Base-by-base conservation (phyloP, 371 early-diverging fungal genomes). In the Conidiobolus incongruus region DNA sequence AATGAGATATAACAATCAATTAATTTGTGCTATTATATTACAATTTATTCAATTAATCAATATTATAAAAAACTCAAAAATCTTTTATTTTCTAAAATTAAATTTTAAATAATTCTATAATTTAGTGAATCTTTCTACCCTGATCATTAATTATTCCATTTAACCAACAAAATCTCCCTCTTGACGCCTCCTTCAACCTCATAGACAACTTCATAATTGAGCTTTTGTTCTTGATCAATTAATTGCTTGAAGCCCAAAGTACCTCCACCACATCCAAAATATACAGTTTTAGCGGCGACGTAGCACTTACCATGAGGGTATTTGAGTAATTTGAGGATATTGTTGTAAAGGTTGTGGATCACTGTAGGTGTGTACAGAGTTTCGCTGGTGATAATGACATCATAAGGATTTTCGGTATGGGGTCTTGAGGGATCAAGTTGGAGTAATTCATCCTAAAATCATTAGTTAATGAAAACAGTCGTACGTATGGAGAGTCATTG, bases 361-460 rank as follows among this genome's bases (percentile, higher is more conserved):
- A 76, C 64, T 28, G 77, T 68, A 30, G 72, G 62, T 15, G 75
- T 66, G 57, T 94, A 94, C 29, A 94, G 83, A 2, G 89, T 91
- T 54, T 94, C 94, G 20, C 88, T 81, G n/a, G 90, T 83, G 29
- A 94, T 51, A 35, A 94, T 65, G 47, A 91, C 46, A 52, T 90
- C 84, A 44, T 85, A 90, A 52, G 30, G 11, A 46, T 46, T 16
- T 33, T 42, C 19, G 2, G 11, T 8, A 28, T 4, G 1, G 15
- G 2, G 16, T 12, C 42, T 33, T 19, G 13, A 11, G 4, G n/a
- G 5, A 4, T 13, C 4, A 8, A 32, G n/a, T 32, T 31, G 21
- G 2, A 21, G 29, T 20, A 31, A 5, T 3, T 42, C 4, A n/a
- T 5, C 4, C 11, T 42, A 42, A 8, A n/a, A 29, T 4, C 16